Percentiles rank a stretch among this genome's conserved stretches.
Evolutionary conservation across 2,329 filamentous ascomycete species (phyloP).

Genomic region (Neonectria magnoliae): DNA sequence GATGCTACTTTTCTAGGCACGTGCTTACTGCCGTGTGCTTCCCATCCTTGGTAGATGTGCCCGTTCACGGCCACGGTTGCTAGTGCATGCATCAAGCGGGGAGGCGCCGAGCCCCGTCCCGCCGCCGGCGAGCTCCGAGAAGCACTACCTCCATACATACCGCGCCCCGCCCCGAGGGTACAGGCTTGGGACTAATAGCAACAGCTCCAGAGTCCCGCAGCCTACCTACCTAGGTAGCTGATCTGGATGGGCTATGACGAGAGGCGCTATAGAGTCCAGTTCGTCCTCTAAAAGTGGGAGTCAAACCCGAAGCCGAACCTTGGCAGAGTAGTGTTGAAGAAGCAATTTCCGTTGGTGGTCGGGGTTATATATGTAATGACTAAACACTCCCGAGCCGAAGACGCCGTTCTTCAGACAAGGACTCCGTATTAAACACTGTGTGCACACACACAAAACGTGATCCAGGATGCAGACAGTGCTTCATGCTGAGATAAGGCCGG

Average conservation of each 20-base stretch:
- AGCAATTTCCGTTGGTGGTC: neutral
- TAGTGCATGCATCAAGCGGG: slow-evolving; percentile 39
- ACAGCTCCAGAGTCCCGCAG: slow-evolving; percentile 1
- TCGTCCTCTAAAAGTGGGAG: neutral
- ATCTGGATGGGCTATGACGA: neutral
- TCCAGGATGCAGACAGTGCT: neutral
- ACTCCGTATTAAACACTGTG: too few relatives aligned
- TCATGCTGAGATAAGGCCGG: slow-evolving; percentile 2
- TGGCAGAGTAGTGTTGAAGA: neutral
- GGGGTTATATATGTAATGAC: neutral
- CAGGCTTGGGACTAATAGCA: slow-evolving; percentile 5
- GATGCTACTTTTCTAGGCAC: slow-evolving; percentile 28
- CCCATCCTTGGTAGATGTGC: neutral
- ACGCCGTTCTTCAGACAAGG: neutral
- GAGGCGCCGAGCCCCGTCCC: slow-evolving; percentile 30
- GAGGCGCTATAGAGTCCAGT: neutral
- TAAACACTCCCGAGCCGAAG: neutral
- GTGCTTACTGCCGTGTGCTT: slow-evolving; percentile 29
- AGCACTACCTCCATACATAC: neutral
- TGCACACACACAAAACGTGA: neutral
- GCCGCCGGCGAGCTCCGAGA: slow-evolving; percentile 42
- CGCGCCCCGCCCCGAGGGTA: slow-evolving; percentile 8
- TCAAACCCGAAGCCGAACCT: neutral
- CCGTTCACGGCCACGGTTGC: neutral
- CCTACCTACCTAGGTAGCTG: slow-evolving; percentile 6